Conservation (phyloP, 1,139 yeast genomes). For the Suhomyces taliae region DNA sequence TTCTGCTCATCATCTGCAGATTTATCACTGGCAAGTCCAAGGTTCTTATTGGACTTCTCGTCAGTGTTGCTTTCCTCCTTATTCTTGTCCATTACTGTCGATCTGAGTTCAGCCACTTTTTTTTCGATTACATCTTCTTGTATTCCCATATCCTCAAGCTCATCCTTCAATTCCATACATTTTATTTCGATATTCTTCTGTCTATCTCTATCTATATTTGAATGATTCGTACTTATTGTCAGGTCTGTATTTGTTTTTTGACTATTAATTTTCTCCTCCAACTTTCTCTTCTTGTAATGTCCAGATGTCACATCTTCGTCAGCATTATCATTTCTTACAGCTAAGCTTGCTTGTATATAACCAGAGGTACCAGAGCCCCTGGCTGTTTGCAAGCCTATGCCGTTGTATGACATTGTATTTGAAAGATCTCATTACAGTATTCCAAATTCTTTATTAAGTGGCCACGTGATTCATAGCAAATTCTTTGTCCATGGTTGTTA, state of each 20-base stretch:
- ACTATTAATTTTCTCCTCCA: slow-evolving; percentile 15
- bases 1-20: not conserved
- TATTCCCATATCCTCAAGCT: slow-evolving; percentile 51
- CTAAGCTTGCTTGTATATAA: slow-evolving; percentile 54
- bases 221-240: slow-evolving; percentile 4
- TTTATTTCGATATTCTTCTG: slow-evolving; percentile 52
- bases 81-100: not conserved
- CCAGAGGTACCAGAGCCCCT: slow-evolving; percentile 79
- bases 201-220: slow-evolving; percentile 40
- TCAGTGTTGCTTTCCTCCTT: not conserved
- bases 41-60: too few species aligned
- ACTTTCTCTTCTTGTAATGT: slow-evolving; percentile 17
- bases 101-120: slow-evolving; percentile 22
- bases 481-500: too few species aligned
- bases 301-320: slow-evolving; percentile 8
- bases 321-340: slow-evolving; percentile 20
- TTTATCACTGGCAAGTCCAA: too few species aligned
- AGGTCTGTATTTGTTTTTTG: slow-evolving; percentile 8
- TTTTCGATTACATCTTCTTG: slow-evolving; percentile 27
- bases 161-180: slow-evolving; percentile 56
- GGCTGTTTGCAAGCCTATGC: slow-evolving; percentile 63
- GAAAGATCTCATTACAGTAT: too few species aligned
- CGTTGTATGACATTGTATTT: slow-evolving; percentile 58
- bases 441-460: too few species aligned
- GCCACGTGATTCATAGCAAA: too few species aligned